Evolutionary conservation across 345 rosid genomes (phyloP), one percentile per base, ranked within the genome.

Genomic region (Eucalyptus polyanthemos): DNA sequence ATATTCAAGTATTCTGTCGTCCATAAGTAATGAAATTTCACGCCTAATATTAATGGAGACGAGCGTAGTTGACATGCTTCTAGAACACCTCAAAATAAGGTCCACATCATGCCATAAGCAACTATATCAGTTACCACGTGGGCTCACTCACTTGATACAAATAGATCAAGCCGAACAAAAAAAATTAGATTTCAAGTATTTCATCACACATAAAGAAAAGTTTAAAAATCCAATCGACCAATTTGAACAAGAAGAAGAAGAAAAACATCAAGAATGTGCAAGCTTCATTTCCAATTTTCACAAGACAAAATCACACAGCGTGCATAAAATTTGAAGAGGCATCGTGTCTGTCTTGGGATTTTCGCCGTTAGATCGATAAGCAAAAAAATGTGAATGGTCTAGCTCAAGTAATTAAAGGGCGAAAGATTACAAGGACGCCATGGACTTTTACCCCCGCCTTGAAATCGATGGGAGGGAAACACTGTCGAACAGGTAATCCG

Each of bases 21-120:
- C 58, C 24, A 53, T 53, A 53, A 53, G 24, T 53, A 2, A 58
- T 11, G 65, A 25, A 58, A 58, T 58, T 58, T 25, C 65, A 25
- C n/a, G 1, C 14, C 0, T 1, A 2, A 58, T 19, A 2, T 19
- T 19, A 19, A 53, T 58, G 7, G 2, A 58, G n/a, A 58, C 0
- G n/a, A 58, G 6, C 14, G 0, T 7, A 58, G 14, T 11, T 0
- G 14, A 58, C 65, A 58, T 0, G 4, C 65, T 58, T 27, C n/a
- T 25, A 58, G 7, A 25, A 58, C n/a, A 58, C 65, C 65, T 58
- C n/a, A 11, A 25, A 58, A 58, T 58, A 9, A 58, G 65, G n/a
- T 58, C 14, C 14, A 25, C 1, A 9, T 58, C 65, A 58, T 12
- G 9, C n/a, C 29, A 27, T 25, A 58, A 58, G 13, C 14, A 0